A percentile compares a stretch with the other conserved stretches of the same genome.
Conservation (phyloP, 495 filamentous ascomycete genomes). For the Penicillium maclennaniae region DNA sequence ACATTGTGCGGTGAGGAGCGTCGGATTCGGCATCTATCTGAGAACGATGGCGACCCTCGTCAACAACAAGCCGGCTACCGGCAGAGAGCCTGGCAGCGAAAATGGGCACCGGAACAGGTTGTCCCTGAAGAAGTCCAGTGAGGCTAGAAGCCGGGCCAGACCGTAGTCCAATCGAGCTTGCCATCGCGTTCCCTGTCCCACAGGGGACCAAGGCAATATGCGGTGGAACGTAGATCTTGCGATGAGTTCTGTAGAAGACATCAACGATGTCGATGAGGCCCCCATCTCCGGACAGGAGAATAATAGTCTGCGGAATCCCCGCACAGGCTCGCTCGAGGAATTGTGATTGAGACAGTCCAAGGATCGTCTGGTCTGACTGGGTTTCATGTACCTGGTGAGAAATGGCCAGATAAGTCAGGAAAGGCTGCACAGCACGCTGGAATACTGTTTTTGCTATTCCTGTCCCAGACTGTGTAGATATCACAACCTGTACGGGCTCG, state of each 20-base stretch:
- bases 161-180: conserved; percentile 56
- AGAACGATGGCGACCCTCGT: conserved; percentile 34
- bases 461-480: conserved; percentile 72
- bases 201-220: conserved; percentile 65
- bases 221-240: conserved; percentile 32
- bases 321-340: conserved; percentile 47
- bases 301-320: conserved; percentile 52
- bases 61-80: conserved; percentile 44
- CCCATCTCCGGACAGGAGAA: conserved; percentile 84
- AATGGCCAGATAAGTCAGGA: conserved; percentile 48
- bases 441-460: conserved; percentile 57
- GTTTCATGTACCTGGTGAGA: conserved; percentile 54
- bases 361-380: conserved; percentile 53
- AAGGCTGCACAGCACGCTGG: conserved; percentile 50
- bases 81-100: conserved; percentile 66
- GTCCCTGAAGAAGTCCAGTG: conserved; percentile 43
- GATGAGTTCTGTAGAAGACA: conserved; percentile 38
- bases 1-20: conserved; percentile 38
- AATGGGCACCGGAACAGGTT: conserved; percentile 42
- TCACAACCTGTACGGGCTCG: conserved; percentile 55
- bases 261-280: conserved; percentile 78
- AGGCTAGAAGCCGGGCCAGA: conserved; percentile 25
- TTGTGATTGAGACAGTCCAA: conserved; percentile 50
- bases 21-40: conserved; percentile 15
- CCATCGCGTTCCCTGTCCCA: conserved; percentile 88